These are phyloP conservation scores for Phyllosticta citribraziliensis DNA, from an alignment of 2,329 filamentous ascomycete genomes.

Conservation along the genomic window DNA sequence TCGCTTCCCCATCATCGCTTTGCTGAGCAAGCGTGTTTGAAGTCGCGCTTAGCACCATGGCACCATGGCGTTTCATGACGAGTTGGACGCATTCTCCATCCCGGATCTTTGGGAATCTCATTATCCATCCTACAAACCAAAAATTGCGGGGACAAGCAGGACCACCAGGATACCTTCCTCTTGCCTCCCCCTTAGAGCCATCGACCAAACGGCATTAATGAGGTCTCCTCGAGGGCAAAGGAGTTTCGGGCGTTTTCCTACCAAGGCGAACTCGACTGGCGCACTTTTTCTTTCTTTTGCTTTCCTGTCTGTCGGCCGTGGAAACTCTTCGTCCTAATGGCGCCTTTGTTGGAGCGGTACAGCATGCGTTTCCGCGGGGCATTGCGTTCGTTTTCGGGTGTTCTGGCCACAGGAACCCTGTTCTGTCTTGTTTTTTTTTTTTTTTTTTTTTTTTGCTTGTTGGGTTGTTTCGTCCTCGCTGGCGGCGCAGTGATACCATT, in stretches of 20 bases:
- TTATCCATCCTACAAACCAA: background rate
- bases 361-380: background rate
- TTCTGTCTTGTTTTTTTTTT: background rate
- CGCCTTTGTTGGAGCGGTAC: background rate
- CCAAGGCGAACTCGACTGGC: background rate
- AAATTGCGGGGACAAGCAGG: background rate
- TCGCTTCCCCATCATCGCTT: background rate
- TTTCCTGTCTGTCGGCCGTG: background rate
- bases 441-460: background rate
- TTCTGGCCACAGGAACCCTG: background rate
- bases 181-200: background rate
- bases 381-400: background rate
- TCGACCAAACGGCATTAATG: background rate
- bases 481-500: background rate
- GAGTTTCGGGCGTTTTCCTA: background rate
- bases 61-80: background rate
- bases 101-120: background rate
- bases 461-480: background rate
- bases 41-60: background rate
- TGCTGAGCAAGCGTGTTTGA: background rate
- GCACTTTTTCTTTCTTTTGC: background rate
- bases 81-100: background rate
- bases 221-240: background rate
- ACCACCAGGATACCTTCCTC: background rate
- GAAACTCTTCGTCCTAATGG: background rate